Evolutionary conservation across 1,139 yeast species (phyloP).

Genomic region (Saccharomyces hybrid): DNA sequence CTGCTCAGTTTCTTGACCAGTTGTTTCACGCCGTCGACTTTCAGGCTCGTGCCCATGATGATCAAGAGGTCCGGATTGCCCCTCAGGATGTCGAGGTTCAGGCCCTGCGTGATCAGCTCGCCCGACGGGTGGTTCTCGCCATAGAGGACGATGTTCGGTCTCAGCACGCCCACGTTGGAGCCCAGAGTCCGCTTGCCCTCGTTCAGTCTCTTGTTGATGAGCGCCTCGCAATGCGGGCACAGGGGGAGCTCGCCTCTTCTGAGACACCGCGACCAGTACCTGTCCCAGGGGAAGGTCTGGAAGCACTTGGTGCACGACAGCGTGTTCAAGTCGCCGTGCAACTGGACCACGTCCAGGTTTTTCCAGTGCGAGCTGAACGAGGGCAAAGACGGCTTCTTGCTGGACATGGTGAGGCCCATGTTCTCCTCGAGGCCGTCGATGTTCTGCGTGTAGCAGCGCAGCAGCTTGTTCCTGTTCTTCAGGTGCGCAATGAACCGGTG

Average conservation of each 20-base stretch:
- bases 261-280: conserved; percentile 40
- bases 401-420: conserved; percentile 30
- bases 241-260: conserved; percentile 38
- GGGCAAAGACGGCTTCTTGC: background rate
- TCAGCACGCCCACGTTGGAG: conserved; percentile 63
- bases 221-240: conserved; percentile 48
- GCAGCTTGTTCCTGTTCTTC: conserved; percentile 57
- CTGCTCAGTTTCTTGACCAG: conserved; percentile 63
- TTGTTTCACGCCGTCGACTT: conserved; percentile 78
- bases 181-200: conserved; percentile 64
- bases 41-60: conserved; percentile 80
- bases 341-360: conserved; percentile 67
- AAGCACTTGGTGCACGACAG: conserved; percentile 69
- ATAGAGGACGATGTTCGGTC: conserved; percentile 79
- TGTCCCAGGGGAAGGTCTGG: conserved; percentile 53
- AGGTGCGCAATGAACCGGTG: conserved; percentile 67
- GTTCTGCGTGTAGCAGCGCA: conserved; percentile 80
- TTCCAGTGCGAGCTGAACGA: conserved; percentile 39
- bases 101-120: conserved; percentile 66
- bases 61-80: conserved; percentile 66
- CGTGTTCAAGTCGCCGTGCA: conserved; percentile 82
- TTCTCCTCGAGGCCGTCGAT: conserved; percentile 41
- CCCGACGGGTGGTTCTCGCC: conserved; percentile 86
- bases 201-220: conserved; percentile 37
- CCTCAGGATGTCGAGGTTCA: conserved; percentile 54